Conservation (phyloP, 2,329 filamentous ascomycete genomes). For the Colletotrichum orchidophilum region DNA sequence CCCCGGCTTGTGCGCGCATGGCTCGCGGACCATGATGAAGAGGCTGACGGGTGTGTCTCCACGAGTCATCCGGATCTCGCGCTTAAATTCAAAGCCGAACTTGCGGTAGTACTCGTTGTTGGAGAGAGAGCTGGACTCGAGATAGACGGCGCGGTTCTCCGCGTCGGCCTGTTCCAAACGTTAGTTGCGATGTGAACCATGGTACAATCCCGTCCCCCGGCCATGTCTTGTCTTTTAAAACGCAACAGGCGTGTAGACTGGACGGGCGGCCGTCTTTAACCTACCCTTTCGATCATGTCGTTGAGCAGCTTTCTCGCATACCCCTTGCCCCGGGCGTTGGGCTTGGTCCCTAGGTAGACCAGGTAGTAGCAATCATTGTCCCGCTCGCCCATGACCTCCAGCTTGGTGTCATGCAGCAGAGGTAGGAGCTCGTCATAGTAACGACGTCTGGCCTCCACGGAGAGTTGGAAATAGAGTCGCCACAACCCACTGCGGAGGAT, state of each 20-base stretch:
- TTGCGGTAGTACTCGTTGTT: constrained; percentile 80
- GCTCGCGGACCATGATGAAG: constrained; percentile 86
- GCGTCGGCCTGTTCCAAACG: constrained; percentile 65
- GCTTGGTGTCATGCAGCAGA: constrained; percentile 77
- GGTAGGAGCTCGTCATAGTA: constrained; percentile 84
- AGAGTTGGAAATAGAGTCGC: constrained; percentile 79
- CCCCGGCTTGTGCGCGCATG: constrained; percentile 48
- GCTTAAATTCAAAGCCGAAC: constrained; percentile 75
- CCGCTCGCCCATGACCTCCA: constrained; percentile 71
- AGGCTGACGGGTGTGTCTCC: constrained; percentile 68
- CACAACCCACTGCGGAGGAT: constrained; percentile 80
- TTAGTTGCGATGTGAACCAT: neutral
- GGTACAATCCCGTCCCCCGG: neutral
- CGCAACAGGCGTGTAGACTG: neutral
- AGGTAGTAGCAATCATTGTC: constrained; percentile 81
- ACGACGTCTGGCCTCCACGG: constrained; percentile 74
- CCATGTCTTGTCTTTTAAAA: neutral
- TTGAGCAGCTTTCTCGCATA: constrained; percentile 77
- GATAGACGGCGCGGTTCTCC: constrained; percentile 75
- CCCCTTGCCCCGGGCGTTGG: constrained; percentile 74
- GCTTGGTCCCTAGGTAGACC: constrained; percentile 83
- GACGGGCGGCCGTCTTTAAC: constrained; percentile 36
- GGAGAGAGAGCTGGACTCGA: constrained; percentile 76
- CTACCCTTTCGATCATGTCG: constrained; percentile 71
- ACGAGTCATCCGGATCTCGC: constrained; percentile 70